phyloP scores from a whole-genome alignment of 495 filamentous ascomycete genomes.

The Aspergillus bridgeri region DNA sequence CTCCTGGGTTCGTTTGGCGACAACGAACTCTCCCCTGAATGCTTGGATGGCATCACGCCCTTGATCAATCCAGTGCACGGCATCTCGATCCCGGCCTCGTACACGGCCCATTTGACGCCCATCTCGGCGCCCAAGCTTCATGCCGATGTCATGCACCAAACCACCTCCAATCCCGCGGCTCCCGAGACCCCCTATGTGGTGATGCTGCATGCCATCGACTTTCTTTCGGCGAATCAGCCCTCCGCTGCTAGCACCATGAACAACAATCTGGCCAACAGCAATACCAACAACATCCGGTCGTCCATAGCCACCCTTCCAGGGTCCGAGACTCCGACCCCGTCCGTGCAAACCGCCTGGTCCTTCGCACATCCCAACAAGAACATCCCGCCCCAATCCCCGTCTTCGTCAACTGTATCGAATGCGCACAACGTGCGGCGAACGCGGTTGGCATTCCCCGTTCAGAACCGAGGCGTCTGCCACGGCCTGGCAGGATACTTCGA shows the following conservation, averaged over 20 bases:
- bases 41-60: conserved; percentile 83
- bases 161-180: conserved; percentile 59
- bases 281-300: conserved; percentile 21
- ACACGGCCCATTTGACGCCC: conserved; percentile 86
- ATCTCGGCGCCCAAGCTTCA: conserved; percentile 86
- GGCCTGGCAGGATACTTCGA: conserved; percentile 96
- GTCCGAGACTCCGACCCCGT: conserved; percentile 30
- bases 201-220: conserved; percentile 85
- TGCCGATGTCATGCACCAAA: conserved; percentile 67
- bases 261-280: conserved; percentile 9
- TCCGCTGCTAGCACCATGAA: conserved; percentile 14
- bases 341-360: conserved; percentile 47
- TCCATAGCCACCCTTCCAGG: conserved; percentile 30
- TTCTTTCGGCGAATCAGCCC: conserved; percentile 52
- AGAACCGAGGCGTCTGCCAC: conserved; percentile 77
- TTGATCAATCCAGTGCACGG: conserved; percentile 74
- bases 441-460: conserved; percentile 67
- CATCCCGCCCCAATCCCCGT: conserved; percentile 33
- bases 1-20: conserved; percentile 90
- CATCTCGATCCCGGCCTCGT: conserved; percentile 88
- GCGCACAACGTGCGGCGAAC: conserved; percentile 82
- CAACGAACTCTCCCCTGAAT: conserved; percentile 89
- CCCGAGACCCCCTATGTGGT: conserved; percentile 88
- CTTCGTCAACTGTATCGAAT: conserved; percentile 54
- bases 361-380: conserved; percentile 47